phyloP scores from a whole-genome alignment of 352 stramenopile species.

The Globisporangium paroecandrum region DNA sequence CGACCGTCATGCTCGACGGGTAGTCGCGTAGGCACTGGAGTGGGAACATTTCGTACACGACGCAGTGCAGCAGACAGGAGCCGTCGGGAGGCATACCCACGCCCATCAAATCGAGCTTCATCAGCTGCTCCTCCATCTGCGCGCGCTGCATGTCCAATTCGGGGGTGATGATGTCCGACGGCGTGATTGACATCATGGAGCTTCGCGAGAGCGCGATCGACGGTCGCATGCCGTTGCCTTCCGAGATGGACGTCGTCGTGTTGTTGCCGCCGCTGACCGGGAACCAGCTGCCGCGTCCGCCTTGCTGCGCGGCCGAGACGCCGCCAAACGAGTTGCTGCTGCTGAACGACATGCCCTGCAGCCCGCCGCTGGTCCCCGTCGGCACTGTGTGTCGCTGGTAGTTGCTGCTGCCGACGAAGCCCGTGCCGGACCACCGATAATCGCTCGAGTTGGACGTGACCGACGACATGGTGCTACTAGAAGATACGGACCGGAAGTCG shows the following conservation, averaged over 20 bases:
- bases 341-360: conserved; percentile 15
- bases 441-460: conserved; percentile 45
- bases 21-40: conserved; percentile 74
- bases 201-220: conserved; percentile 29
- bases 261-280: conserved; percentile 24
- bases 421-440: conserved; percentile 81
- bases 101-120: conserved; percentile 56
- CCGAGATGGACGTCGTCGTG: conserved; percentile 1
- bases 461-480: conserved; percentile 58
- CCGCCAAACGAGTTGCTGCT: conserved; percentile 33
- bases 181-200: conserved; percentile 64
- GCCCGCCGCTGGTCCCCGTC: neutral
- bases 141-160: conserved; percentile 72
- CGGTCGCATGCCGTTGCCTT: conserved; percentile 22
- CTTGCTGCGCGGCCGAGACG: conserved; percentile 18
- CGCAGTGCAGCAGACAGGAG: conserved; percentile 77
- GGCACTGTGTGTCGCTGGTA: conserved; percentile 44
- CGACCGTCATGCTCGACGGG: conserved; percentile 64
- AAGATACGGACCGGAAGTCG: conserved; percentile 76
- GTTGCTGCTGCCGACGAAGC: conserved; percentile 65
- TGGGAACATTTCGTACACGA: conserved; percentile 86
- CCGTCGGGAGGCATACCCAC: conserved; percentile 81
- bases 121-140: conserved; percentile 72
- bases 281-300: conserved; percentile 57
- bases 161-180: conserved; percentile 59